These are phyloP conservation scores for Aspergillus versicolor DNA, from an alignment of 2,329 filamentous ascomycete genomes.

Conservation along the genomic window DNA sequence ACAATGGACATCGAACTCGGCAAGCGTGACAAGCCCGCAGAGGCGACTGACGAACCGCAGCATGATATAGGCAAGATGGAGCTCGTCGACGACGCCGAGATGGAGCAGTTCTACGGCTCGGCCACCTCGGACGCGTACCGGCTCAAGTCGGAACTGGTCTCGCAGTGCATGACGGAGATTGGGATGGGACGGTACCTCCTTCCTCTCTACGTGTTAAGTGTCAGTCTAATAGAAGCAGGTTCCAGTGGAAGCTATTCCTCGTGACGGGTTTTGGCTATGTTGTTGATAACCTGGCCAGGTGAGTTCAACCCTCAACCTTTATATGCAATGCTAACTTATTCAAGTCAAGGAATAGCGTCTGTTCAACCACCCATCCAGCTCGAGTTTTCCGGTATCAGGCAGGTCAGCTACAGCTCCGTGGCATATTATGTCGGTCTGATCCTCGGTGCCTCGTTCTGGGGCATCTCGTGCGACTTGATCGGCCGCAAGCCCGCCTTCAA, in stretches of 20 bases:
- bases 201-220: background rate
- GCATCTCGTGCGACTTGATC: constrained; percentile 42
- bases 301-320: background rate
- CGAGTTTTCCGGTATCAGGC: constrained; percentile 25
- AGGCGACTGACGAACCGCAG: background rate
- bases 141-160: constrained; percentile 31
- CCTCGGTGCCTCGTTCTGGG: constrained; percentile 49
- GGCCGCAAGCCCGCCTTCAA: constrained; percentile 50
- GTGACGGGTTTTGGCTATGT: constrained; percentile 71
- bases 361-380: constrained; percentile 29
- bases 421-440: constrained; percentile 44
- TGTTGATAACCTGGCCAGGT: constrained; percentile 55
- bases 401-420: constrained; percentile 34
- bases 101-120: constrained; percentile 41
- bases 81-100: constrained; percentile 27
- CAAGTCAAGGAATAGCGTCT: constrained; percentile 28
- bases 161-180: constrained; percentile 27
- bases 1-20: constrained; percentile 13
- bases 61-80: constrained; percentile 17
- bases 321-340: constrained; percentile 18
- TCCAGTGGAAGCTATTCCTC: constrained; percentile 62
- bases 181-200: constrained; percentile 31
- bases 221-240: constrained; percentile 16
- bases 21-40: constrained; percentile 1
- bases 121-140: constrained; percentile 32